Evolutionary conservation across 2,329 filamentous ascomycete species (phyloP), one percentile per base, ranked within the genome.

Genomic region (Aspergillus novoparasiticus): DNA sequence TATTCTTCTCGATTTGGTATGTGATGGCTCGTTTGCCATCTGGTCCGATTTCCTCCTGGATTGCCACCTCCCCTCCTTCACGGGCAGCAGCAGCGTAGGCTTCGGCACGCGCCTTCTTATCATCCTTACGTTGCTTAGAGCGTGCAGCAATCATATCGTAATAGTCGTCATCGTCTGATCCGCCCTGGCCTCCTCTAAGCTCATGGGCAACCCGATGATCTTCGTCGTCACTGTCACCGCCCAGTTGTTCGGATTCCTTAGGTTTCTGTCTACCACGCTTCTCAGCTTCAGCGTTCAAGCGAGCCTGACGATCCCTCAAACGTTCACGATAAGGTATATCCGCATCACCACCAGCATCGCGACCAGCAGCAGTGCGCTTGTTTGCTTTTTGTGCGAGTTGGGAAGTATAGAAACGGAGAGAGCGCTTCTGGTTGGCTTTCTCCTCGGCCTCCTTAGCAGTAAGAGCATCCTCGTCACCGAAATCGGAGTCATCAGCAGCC

Each of bases 1-100:
- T 97, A 81, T 99, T 99, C 87, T 98, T 97, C 82, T 94, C 88
- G 74, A 99, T 99, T 70, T 89, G 87, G 80, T 97, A 98, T 21
- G 88, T 92, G 76, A 99, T 96, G 79, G 93, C 92, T 64, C 96
- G 85, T 82, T 97, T 96, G 64, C 94, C 94, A 72, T 97, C 93
- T 62, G 88, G 83, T 48, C 91, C 93, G 50, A 96, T 78, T 71
- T 86, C 84, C 73, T 91, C 90, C 64, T 87, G 83, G 64, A 90
- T 84, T 58, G 86, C 83, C 66, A 90, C 90, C 62, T 84, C 85
- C 21, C 83, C 87, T 26, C 86, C 86, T 68, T 85, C 79, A 56
- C 81, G 77, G n/a, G 83, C 82, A 0, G 86, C 86, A 57, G 83
- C 76, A 0, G 81, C 82, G 60, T 86, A 81, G 8, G 85, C 86